These are phyloP conservation scores for Yarrowia hollandica DNA, from an alignment of 805 yeast genomes.

Conservation along the genomic window DNA sequence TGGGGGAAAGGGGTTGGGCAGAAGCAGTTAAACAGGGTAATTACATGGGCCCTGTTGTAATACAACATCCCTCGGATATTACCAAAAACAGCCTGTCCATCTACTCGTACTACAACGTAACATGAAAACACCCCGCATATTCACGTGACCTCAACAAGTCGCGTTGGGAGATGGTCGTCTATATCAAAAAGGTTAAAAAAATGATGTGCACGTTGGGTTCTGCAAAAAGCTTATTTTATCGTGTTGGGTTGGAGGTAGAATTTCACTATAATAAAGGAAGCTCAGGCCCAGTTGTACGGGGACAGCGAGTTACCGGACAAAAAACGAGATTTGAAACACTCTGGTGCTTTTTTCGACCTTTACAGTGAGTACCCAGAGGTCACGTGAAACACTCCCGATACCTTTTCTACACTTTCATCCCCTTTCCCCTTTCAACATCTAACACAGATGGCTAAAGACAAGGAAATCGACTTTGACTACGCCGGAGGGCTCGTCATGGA, in stretches of 20 bases:
- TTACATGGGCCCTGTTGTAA: no score
- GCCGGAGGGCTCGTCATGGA: slow-evolving; percentile 16
- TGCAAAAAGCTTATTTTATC: slow-evolving; percentile 4
- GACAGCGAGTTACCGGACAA: no score
- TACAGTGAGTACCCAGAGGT: not conserved
- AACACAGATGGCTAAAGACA: slow-evolving; percentile 21
- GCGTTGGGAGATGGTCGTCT: slow-evolving; percentile 7
- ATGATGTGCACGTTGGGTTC: slow-evolving; percentile 23
- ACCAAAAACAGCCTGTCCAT: not conserved
- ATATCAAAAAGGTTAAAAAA: not conserved
- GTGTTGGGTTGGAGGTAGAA: slow-evolving; percentile 13
- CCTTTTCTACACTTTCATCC: no score
- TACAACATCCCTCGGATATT: no score
- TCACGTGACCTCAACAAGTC: slow-evolving; percentile 28
- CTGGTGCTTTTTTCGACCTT: no score
- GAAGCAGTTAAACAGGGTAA: no score
- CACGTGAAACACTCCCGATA: no score
- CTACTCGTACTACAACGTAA: no score
- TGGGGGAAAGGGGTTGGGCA: no score
- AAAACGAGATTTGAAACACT: no score
- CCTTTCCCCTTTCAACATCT: not conserved
- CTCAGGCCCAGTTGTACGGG: slow-evolving; percentile 7
- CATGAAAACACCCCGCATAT: slow-evolving; percentile 2
- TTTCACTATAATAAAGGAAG: not conserved
- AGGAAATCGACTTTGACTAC: slow-evolving; percentile 27